Percentiles rank a stretch among this genome's conserved stretches.
These are phyloP conservation scores for Celoporthe dispersa DNA, from an alignment of 2,329 filamentous ascomycete genomes.

Conservation along the genomic window DNA sequence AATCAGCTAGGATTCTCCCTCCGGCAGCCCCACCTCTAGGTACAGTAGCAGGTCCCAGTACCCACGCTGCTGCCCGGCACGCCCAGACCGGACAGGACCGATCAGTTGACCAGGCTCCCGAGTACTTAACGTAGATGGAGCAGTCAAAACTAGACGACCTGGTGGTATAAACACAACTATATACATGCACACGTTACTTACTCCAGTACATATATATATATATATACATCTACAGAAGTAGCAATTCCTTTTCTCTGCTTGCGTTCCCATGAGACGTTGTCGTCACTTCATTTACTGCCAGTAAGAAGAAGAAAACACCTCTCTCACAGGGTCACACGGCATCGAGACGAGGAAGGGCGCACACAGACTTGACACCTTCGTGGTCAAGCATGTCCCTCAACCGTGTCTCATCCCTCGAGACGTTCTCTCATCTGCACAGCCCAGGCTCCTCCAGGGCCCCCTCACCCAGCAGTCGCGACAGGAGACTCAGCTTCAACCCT, in stretches of 20 bases:
- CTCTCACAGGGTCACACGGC: not conserved
- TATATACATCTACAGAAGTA: not conserved
- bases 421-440: conserved; percentile 48
- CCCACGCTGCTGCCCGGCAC: not conserved
- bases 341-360: not conserved
- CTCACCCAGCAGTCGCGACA: conserved; percentile 53
- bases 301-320: too few species aligned
- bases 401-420: conserved; percentile 58
- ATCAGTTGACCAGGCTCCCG: conserved; percentile 1
- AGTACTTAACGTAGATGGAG: not conserved
- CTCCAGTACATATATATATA: not conserved
- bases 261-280: not conserved
- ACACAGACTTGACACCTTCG: not conserved
- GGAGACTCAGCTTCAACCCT: conserved; percentile 59
- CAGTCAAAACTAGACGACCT: not conserved
- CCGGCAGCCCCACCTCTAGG: not conserved
- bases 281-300: not conserved
- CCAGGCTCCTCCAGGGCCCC: conserved; percentile 47
- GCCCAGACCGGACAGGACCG: conserved; percentile 8
- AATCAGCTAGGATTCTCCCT: not conserved
- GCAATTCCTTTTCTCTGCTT: not conserved
- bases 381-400: conserved; percentile 53
- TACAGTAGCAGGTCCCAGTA: not conserved
- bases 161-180: too few species aligned
- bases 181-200: not conserved